These are phyloP conservation scores for Grosmannia huntii DNA, from an alignment of 2,329 filamentous ascomycete genomes.

Conservation along the genomic window DNA sequence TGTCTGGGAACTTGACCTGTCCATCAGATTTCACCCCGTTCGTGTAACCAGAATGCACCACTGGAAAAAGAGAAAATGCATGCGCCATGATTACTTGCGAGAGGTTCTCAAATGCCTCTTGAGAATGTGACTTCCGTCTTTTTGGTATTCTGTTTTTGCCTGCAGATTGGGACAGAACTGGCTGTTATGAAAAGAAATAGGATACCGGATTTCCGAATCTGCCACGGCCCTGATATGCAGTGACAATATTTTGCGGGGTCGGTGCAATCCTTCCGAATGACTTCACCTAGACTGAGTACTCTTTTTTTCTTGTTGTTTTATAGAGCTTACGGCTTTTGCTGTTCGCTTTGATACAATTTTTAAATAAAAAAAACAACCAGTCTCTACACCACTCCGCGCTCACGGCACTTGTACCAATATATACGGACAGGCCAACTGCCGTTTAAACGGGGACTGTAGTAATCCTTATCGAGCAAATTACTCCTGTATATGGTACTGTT, in stretches of 20 bases:
- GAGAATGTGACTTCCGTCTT: not conserved
- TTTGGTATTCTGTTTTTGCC: not conserved
- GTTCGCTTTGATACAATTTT: too few relatives aligned
- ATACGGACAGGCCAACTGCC: too few relatives aligned
- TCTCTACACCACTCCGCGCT: too few relatives aligned
- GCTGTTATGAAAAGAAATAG: not conserved
- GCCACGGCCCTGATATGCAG: not conserved
- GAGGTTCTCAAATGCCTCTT: not conserved
- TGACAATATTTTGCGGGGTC: not conserved
- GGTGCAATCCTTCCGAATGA: conserved; percentile 5
- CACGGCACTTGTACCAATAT: too few relatives aligned
- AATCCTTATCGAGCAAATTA: too few relatives aligned
- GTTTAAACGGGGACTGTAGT: too few relatives aligned
- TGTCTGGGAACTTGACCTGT: conserved; percentile 12
- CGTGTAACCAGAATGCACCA: conserved; percentile 12
- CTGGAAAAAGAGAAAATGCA: conserved; percentile 11
- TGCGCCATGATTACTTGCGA: conserved; percentile 10
- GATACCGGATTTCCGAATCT: not conserved
- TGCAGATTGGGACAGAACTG: too few relatives aligned
- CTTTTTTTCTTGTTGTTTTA: too few relatives aligned
- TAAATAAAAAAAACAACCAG: too few relatives aligned
- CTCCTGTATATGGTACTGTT: too few relatives aligned
- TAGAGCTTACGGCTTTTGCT: too few relatives aligned
- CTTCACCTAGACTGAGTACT: not conserved
- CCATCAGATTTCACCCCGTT: conserved; percentile 10